A percentile compares a stretch with the other conserved stretches of the same genome.
Conservation (phyloP, 2,329 filamentous ascomycete species). For the Seiridium cupressi region DNA sequence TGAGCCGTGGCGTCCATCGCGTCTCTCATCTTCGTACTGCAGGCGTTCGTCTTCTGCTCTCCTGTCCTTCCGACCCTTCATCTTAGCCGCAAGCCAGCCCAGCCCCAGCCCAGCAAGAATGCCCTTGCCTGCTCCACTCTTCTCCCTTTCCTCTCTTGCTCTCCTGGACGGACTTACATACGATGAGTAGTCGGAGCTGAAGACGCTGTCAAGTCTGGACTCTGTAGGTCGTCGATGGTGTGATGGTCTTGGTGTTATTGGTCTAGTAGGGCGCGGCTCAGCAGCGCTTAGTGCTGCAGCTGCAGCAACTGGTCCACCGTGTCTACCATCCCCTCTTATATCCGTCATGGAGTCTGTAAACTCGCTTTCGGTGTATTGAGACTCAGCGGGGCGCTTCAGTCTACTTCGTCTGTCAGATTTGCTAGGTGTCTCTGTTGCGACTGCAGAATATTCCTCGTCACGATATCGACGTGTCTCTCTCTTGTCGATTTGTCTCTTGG, state of each 20-base stretch:
- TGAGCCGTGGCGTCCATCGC: conserved; percentile 60
- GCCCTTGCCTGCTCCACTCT: conserved; percentile 54
- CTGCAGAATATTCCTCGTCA: conserved; percentile 63
- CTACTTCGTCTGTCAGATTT: conserved; percentile 38
- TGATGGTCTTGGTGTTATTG: conserved; percentile 46
- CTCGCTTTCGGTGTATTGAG: conserved; percentile 36
- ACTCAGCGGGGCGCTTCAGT: conserved; percentile 23
- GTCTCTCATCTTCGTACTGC: conserved; percentile 46
- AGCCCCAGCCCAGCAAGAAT: conserved; percentile 61
- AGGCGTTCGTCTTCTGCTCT: conserved; percentile 47
- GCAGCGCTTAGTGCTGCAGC: conserved; percentile 47
- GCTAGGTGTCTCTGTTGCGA: conserved; percentile 60
- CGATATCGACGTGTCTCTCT: conserved; percentile 42
- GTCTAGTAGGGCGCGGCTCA: conserved; percentile 36
- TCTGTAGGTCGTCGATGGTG: conserved; percentile 37
- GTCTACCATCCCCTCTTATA: conserved; percentile 25
- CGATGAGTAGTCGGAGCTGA: conserved; percentile 58
- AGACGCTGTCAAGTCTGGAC: conserved; percentile 41
- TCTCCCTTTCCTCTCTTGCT: conserved; percentile 38
- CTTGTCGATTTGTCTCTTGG: conserved; percentile 57
- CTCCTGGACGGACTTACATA: conserved; percentile 63
- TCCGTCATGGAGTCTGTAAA: conserved; percentile 49
- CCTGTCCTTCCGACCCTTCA: conserved; percentile 56
- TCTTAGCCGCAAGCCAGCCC: conserved; percentile 66
- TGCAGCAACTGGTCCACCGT: conserved; percentile 37